Base-by-base conservation (phyloP, 352 stramenopile species). In the Globisporangium abappressorium region DNA sequence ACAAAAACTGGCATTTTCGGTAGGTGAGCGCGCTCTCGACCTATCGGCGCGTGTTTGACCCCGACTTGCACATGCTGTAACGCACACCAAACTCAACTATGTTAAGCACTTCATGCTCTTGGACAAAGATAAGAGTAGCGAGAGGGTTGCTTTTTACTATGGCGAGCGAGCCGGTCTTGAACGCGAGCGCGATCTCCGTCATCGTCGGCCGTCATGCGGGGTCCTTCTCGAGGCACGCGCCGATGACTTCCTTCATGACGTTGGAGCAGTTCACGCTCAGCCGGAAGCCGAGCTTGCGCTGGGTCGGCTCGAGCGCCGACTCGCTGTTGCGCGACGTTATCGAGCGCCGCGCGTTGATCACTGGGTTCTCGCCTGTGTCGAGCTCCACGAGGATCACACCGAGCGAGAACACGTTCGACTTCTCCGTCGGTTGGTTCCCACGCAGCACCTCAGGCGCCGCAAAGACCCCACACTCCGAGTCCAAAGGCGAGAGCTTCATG, bases 381-480 rank as follows among this genome's bases (percentile, higher is more conserved):
- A 95, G 77, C 65, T 95, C 87, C 28, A 92, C 85, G 36, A 95
- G 79, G 28, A 93, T 67, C 24, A 95, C 84, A 34, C 85, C 87
- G 59, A 95, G 90, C 55, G 87, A 75, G 69, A 86, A 95, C 18
- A 92, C 82, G 30, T 95, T 85, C 18, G 85, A 78, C 67, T 79
- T 84, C 38, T 92, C 85, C 0, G 79, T 90, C 43, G 84, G 84
- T 61, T 89, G 81, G 54, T 91, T 81, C 6, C 87, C 85, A 18
- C 78, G 82, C 47, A 92, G 68, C 62, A 93, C 76, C 60, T 95
- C 87, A 0, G 87, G 87, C 22, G 87, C 79, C 3, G 82, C 85
- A 24, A 95, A 91, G 36, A 90, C 71, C 41, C 76, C 76, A 59
- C 80, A 87, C 66, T 92, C 80, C 34, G 76, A 81, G 67, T 91